A percentile compares a stretch with the other conserved stretches of the same genome.
Conservation (phyloP, 164 flowering plant species). For the Hamamelis virginiana region DNA sequence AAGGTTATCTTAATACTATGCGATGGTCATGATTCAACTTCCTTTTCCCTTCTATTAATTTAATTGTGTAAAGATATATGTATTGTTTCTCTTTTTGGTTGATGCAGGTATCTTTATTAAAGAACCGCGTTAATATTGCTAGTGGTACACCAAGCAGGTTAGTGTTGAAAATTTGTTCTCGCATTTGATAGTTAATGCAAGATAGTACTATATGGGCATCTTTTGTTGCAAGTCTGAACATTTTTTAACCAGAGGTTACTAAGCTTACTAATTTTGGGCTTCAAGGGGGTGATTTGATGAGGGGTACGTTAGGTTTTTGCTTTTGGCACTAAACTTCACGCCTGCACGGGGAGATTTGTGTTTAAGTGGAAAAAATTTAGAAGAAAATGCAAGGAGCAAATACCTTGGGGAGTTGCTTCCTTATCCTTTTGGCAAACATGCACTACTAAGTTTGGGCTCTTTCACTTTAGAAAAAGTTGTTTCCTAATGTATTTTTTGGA, state of each 20-base stretch:
- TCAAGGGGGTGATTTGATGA: neutral
- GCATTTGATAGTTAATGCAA: neutral
- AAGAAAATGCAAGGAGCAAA: too few relatives aligned
- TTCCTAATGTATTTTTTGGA: too few relatives aligned
- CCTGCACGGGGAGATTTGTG: too few relatives aligned
- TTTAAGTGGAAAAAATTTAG: too few relatives aligned
- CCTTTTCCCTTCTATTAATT: neutral
- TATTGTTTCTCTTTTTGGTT: neutral
- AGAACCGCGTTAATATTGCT: conserved; percentile 82
- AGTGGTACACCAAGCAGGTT: conserved; percentile 97
- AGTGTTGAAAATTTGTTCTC: conserved; percentile 1
- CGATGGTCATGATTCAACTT: neutral
- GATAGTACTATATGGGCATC: neutral
- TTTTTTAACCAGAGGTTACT: neutral
- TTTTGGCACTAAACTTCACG: neutral
- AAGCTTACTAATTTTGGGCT: neutral
- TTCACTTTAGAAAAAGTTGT: too few relatives aligned
- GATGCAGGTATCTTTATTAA: conserved; percentile 64
- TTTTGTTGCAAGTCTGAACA: neutral
- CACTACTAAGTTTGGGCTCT: too few relatives aligned
- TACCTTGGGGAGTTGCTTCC: too few relatives aligned
- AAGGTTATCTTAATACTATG: too few relatives aligned
- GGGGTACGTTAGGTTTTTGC: neutral
- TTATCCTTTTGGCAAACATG: too few relatives aligned
- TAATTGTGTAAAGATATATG: neutral